A percentile compares a stretch with the other conserved stretches of the same genome.
Conservation (phyloP, 768 basidiomycete genomes). For the Mrakia blollopis region DNA sequence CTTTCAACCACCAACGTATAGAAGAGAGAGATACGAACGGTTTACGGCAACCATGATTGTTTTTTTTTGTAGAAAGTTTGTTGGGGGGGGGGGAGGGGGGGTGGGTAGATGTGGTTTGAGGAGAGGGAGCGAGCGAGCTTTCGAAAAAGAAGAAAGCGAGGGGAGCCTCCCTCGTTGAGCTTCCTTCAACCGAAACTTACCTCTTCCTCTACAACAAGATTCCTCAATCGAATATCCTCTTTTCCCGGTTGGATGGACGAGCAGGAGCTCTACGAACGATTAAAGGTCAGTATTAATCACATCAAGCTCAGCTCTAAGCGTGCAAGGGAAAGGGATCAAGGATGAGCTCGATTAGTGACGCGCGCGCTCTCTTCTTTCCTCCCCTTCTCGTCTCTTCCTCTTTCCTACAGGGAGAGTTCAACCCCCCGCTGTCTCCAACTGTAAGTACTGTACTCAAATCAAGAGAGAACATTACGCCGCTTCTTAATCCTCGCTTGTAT, state of each 20-base stretch:
- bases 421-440: constrained; percentile 25
- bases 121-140: background rate
- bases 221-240: background rate
- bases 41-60: constrained; percentile 20
- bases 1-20: too few species aligned
- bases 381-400: background rate
- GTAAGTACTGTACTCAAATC: background rate
- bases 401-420: constrained; percentile 16
- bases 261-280: background rate
- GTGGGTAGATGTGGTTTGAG: background rate
- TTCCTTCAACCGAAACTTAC: background rate
- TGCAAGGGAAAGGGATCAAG: too few species aligned
- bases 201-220: background rate
- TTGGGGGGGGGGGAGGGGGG: background rate
- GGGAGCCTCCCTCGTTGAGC: background rate
- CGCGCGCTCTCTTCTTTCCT: too few species aligned
- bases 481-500: background rate
- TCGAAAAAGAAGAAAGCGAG: background rate
- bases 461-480: background rate
- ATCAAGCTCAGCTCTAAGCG: background rate
- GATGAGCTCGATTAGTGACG: background rate
- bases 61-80: background rate
- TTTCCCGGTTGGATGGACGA: background rate
- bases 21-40: background rate
- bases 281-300: background rate